Evolutionary conservation across 305 asterid genomes (phyloP), one percentile per base, ranked within the genome.

Genomic region (Stenogyne calaminthoides): DNA sequence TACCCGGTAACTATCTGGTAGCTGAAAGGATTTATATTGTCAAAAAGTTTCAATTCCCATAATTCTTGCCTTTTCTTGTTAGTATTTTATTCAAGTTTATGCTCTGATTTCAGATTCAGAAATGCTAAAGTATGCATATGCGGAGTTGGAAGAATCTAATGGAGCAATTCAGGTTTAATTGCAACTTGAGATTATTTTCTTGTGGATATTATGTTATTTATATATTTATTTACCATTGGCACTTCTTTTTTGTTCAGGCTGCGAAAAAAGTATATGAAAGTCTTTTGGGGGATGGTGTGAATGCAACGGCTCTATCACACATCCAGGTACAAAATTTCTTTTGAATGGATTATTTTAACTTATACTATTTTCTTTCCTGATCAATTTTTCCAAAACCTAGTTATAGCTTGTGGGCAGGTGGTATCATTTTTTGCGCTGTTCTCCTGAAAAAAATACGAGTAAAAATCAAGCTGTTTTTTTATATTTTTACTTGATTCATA

Each of bases 81-180:
- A 7, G 46, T 66, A 32, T 58, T 44, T 57, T 67, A 68, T 56
- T 15, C 29, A 54, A 51, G 7, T 19, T 44, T 16, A 16, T 64
- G 37, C 68, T 71, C 66, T 79, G 75, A 46, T 82, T 76, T 74
- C 83, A 94, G 99, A 90, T 68, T 90, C 99, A 9, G 97, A 86
- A 55, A 88, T 92, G 96, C 89, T 94, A 34, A 92, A 85, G 83
- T 94, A 94, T 81, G 97, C 97, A 42, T 90, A 89, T 80, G 97
- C 97, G 29, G 99, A 94, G 84, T 87, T 94, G 76, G 99, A 94
- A 78, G 99, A 94, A 80, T 90, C 97, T 68, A 88, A 87, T 76
- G 99, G 99, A 78, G 86, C 97, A 46, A 72, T 82, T 80, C 96
- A 90, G 96, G 98, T 89, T 68, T 64, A 51, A 27, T 22, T 4